Evolutionary conservation across 352 stramenopile species (phyloP), one percentile per base, ranked within the genome.

Genomic region (Pythium phragmitis): DNA sequence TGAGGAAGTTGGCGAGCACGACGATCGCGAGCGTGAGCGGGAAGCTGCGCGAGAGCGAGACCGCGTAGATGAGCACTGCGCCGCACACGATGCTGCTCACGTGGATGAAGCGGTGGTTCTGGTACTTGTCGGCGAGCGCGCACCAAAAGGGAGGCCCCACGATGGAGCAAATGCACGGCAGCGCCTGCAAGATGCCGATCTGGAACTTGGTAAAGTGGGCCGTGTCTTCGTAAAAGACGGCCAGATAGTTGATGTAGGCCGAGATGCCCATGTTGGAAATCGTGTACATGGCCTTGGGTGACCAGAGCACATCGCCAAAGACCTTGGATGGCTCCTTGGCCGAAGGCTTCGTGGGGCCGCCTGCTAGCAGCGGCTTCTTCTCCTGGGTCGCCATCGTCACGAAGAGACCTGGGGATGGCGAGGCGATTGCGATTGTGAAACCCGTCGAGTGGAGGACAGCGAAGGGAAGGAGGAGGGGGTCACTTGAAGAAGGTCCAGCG

Each of bases 221-320:
- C 55, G 69, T 80, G 60, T 89, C 71, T 65, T 92, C 73, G 70
- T 77, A 91, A 71, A 85, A 92, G 19, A 93, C 71, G n/a, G 76
- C 76, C 33, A 95, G 64, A 64, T 88, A 93, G 70, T 93, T 92
- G 49, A 83, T 60, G 55, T 89, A 74, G 49, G 84, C 78, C 67
- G 84, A 92, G 48, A 72, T 69, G 62, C 76, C 86, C 42, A 77
- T 75, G 23, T 75, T 84, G 67, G 70, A 85, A 45, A 91, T 49
- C 58, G 76, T 72, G 76, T 92, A 93, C 80, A 91, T 89, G 70
- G 76, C 71, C 69, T 95, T 95, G 57, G 84, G 76, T 58, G 88
- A 79, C 77, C 78, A 82, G 13, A 85, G 72, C 65, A 21, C 39
- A 21, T 75, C 58, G 19, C 55, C 56, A 45, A 51, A 68, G 42